phyloP scores from a whole-genome alignment of 805 yeast species.

The Barnettozyma sucrosica region DNA sequence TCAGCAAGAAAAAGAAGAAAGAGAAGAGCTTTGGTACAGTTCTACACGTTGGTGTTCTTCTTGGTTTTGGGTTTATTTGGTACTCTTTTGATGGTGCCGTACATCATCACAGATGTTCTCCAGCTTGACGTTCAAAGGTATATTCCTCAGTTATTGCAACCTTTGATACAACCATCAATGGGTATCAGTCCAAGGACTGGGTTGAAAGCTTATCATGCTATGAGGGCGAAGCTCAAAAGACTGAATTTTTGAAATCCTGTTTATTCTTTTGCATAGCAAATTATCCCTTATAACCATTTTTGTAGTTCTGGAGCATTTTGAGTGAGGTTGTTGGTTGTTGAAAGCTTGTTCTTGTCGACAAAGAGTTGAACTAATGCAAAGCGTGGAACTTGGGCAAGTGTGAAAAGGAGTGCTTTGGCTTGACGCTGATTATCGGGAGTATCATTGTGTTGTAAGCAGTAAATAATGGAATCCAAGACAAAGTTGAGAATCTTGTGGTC shows the following conservation, averaged over 20 bases:
- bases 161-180: conserved; percentile 41
- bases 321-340: not conserved
- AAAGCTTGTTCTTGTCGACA: conserved; percentile 11
- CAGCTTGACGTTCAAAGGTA: conserved; percentile 35
- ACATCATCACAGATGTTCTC: conserved; percentile 29
- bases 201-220: conserved; percentile 14
- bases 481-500: conserved; percentile 45
- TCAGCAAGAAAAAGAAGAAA: conserved; percentile 38
- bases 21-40: conserved; percentile 30
- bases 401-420: conserved; percentile 8
- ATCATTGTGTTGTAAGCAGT: not conserved
- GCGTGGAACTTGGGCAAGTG: conserved; percentile 18
- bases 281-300: not conserved
- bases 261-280: not conserved
- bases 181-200: conserved; percentile 16
- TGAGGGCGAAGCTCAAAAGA: conserved; percentile 9
- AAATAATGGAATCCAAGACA: conserved; percentile 36
- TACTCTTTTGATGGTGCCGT: conserved; percentile 35
- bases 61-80: conserved; percentile 27
- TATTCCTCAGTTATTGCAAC: conserved; percentile 32
- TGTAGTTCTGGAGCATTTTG: not conserved
- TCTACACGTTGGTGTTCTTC: conserved; percentile 34
- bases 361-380: conserved; percentile 19
- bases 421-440: not conserved
- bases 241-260: not conserved